phyloP scores from a whole-genome alignment of 352 stramenopile genomes.

The Phytophthora pistaciae region DNA sequence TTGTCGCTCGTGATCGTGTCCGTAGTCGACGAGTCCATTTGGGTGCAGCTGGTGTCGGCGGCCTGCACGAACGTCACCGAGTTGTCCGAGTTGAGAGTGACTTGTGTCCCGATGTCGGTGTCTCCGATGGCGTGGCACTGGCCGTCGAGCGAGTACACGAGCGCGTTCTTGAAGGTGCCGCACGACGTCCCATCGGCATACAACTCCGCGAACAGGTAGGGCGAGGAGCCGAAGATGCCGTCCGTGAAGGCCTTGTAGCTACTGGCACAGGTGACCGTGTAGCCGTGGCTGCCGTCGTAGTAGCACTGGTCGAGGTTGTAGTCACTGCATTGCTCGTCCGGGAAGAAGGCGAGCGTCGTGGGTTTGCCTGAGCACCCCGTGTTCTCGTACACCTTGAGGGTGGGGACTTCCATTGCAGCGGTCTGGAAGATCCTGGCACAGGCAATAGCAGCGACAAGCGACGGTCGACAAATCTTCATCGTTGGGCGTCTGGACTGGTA shows the following conservation, averaged over 20 bases:
- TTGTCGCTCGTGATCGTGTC: constrained; percentile 1
- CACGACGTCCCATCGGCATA: neutral
- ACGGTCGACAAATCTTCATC: neutral
- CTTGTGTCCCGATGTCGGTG: neutral
- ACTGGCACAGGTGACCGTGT: neutral
- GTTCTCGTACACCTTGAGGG: constrained; percentile 7
- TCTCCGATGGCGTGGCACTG: neutral
- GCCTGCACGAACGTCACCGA: neutral
- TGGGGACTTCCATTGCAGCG: constrained; percentile 5
- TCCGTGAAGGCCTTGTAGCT: constrained; percentile 13
- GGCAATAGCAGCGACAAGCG: neutral
- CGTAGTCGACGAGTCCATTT: neutral
- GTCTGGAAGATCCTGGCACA: too few relatives aligned
- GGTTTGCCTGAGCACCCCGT: neutral
- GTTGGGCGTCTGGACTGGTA: neutral
- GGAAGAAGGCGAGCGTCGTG: neutral
- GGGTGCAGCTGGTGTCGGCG: neutral
- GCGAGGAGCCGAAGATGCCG: neutral
- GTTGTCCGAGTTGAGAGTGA: constrained; percentile 5
- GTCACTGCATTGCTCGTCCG: neutral
- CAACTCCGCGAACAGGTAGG: neutral
- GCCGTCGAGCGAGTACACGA: constrained; percentile 2
- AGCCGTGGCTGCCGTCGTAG: constrained; percentile 1
- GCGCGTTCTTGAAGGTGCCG: neutral
- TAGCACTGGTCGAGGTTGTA: constrained; percentile 9